Evolutionary conservation across 305 asterid genomes (phyloP).

Genomic region (Fraxinus paxiana): DNA sequence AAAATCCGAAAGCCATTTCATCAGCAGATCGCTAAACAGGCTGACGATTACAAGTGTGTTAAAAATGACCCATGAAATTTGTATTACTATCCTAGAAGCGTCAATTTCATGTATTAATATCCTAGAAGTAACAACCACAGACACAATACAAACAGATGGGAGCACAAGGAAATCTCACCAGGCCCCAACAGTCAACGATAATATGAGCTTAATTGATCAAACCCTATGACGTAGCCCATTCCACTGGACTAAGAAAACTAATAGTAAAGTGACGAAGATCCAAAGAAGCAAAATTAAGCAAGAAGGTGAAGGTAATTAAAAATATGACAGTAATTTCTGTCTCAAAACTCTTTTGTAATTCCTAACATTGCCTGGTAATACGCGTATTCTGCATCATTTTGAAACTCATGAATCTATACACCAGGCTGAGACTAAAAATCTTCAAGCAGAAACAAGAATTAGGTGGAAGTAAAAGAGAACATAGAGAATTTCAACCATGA

Average conservation of each 20-base stretch:
- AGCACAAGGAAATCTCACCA: neutral
- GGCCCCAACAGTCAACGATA: neutral
- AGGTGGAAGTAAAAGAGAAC: neutral
- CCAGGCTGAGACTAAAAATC: neutral
- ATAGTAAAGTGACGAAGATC: neutral
- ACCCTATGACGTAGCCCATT: neutral
- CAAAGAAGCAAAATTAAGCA: neutral
- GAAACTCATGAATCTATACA: neutral
- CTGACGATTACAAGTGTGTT: neutral
- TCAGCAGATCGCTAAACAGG: neutral
- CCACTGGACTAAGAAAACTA: constrained; percentile 4
- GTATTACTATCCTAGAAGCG: neutral
- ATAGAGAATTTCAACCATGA: neutral
- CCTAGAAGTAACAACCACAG: neutral
- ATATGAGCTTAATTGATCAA: neutral
- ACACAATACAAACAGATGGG: neutral
- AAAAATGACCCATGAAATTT: neutral
- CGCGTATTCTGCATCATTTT: neutral
- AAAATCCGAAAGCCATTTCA: neutral
- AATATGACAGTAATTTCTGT: neutral
- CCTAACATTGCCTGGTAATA: neutral
- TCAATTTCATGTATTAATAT: neutral
- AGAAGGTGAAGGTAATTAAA: neutral
- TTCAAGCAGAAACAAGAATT: constrained; percentile 7
- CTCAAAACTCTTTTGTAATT: neutral